Evolutionary conservation across 768 basidiomycete species (phyloP), one percentile per base, ranked within the genome.

Genomic region (Fomitopsis pulvina): DNA sequence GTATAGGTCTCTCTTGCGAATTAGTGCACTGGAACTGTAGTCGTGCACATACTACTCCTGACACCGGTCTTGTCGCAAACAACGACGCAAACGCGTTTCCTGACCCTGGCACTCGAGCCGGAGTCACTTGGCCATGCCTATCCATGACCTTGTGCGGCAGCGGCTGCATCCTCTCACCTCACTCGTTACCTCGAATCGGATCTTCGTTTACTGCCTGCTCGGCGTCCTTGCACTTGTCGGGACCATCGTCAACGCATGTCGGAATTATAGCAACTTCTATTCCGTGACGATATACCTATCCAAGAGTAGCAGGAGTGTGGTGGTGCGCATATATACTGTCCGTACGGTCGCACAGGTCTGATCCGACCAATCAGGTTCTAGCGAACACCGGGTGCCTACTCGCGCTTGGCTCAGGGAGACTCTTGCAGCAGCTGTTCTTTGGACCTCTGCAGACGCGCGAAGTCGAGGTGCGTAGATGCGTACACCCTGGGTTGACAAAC

Each of bases 251-350:
- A 90, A 87, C 66, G 92, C 92, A 10, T 76, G 92, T 61, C 78
- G 82, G 60, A 83, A 77, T 47, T 78, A 94, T 59, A 84, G 83
- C 60, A 96, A 93, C 71, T 97, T 97, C 70, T 99, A 94, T 65
- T 86, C 93, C 14, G 86, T 95, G 2, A 81, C 90, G 26, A 91
- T 99, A 2, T 87, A 85, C 61, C 78, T 99, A n/a, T 87, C 91
- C 4, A 88, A 87, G 70, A 94, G 91, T 63, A 92, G 84, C 61
- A 82, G 91, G n/a, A 92, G 90, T 58, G 81, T 94, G 47, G 71
- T 99, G 71, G 96, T 97, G 53, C 54, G 83, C 57, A 18, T 26
- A 11, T 46, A 4, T 47, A 7, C 21, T 32, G 4, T 16, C 25
- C 7, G 20, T 40, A 18, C 12, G 43, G 47, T 18, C 42, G 26